Percentiles rank a stretch among this genome's conserved stretches.
phyloP scores from a whole-genome alignment of 768 basidiomycete genomes.

The Trametes meyenii region DNA sequence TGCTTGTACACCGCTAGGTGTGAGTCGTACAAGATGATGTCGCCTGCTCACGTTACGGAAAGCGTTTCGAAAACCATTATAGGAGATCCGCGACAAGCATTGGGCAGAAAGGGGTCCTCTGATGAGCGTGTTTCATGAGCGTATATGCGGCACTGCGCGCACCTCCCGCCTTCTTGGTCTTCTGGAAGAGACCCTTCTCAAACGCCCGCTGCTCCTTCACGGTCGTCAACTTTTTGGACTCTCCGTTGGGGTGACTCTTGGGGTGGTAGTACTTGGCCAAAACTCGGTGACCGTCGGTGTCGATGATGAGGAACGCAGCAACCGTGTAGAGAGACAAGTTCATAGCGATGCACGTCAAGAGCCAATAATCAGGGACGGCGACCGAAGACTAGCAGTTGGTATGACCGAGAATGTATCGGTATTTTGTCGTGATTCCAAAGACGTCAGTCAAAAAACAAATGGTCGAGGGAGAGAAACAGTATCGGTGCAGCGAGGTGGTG shows the following conservation, averaged over 20 bases:
- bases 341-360: constrained; percentile 36
- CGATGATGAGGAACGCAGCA: constrained; percentile 87
- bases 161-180: constrained; percentile 95
- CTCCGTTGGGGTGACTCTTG: constrained; percentile 60
- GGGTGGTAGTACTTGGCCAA: constrained; percentile 95
- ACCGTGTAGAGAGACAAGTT: constrained; percentile 90
- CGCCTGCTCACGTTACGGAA: constrained; percentile 53
- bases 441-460: neutral
- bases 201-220: constrained; percentile 94
- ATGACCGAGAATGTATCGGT: too few relatives aligned
- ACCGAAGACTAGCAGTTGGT: too few relatives aligned
- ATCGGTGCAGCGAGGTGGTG: too few relatives aligned
- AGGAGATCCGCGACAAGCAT: too few relatives aligned
- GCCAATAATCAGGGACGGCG: too few relatives aligned
- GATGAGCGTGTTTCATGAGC: neutral
- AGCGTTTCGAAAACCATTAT: neutral
- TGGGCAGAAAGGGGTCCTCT: too few relatives aligned
- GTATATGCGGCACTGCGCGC: constrained; percentile 29
- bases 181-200: constrained; percentile 94
- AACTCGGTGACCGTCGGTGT: constrained; percentile 93
- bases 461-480: too few relatives aligned
- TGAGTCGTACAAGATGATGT: constrained; percentile 89
- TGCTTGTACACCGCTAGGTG: constrained; percentile 94
- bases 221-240: constrained; percentile 61
- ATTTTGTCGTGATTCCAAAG: neutral